A percentile compares a stretch with the other conserved stretches of the same genome.
These are phyloP conservation scores for Mrakiaceae sp. DNA, from an alignment of 1,284 basidiomycete genomes.

Conservation along the genomic window DNA sequence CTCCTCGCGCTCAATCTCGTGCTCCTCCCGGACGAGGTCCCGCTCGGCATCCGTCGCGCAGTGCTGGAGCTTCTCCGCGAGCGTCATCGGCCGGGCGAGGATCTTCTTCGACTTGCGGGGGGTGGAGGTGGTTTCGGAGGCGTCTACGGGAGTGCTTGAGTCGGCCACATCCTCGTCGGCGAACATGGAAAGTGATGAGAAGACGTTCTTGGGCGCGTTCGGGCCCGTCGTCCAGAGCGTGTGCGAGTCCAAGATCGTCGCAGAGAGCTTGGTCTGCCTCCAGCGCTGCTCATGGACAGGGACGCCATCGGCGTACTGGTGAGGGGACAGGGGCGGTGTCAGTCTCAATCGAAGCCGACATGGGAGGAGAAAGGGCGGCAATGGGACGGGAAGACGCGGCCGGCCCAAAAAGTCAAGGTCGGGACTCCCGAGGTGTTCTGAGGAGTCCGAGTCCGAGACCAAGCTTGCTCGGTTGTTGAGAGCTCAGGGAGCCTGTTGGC, in stretches of 20 bases:
- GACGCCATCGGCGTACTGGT: constrained; percentile 14
- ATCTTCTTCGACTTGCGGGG: background rate
- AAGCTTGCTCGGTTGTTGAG: no score
- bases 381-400: background rate
- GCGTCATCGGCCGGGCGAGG: background rate
- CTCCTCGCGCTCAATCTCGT: background rate
- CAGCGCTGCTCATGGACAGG: constrained; percentile 14
- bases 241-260: constrained; percentile 10
- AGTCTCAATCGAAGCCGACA: background rate
- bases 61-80: background rate
- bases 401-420: background rate
- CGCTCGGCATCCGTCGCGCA: background rate
- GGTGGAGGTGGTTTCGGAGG: background rate
- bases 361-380: background rate
- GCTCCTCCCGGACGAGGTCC: background rate
- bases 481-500: no score
- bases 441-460: background rate
- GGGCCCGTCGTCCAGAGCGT: constrained; percentile 13
- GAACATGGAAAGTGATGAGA: background rate
- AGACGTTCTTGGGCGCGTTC: constrained; percentile 15
- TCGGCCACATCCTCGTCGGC: background rate
- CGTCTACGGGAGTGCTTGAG: background rate
- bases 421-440: background rate
- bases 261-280: constrained; percentile 16
- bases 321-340: background rate